Evolutionary conservation across 2,329 filamentous ascomycete species (phyloP), one percentile per base, ranked within the genome.

Genomic region (Apiospora hydei): DNA sequence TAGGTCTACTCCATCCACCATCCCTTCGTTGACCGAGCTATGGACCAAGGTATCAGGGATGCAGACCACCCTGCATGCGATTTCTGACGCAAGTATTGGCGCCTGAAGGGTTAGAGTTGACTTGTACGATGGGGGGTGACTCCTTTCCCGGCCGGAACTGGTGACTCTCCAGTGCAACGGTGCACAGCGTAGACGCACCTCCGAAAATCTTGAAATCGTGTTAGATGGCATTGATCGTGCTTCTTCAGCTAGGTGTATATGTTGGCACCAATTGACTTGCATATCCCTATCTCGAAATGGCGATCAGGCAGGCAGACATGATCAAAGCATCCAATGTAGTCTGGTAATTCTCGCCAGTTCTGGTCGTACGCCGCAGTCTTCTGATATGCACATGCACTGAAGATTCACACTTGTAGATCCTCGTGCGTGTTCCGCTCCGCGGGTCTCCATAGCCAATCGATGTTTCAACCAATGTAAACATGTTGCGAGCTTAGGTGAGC

Each of bases 91-190:
- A 34, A 30, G 53, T 34, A 61, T 61, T 61, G 26, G 16, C 26
- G 26, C 53, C 53, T 34, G 53, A 61, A 61, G 34, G 34, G 18
- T n/a, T 41, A 49, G n/a, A n/a, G n/a, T 51, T 51, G 49, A 18
- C 34, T 24, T 64, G 34, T 41, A 14, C 34, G 34, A 64, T 41
- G 57, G 34, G 57, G 57, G 53, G 30, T 61, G 53, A 61, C 53
- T 38, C 14, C 10, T 26, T 53, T 53, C 24, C 53, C 26, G 26
- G 53, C 53, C 53, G 53, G 26, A 34, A 61, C 53, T 61, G 53
- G 34, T 64, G 57, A 64, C 57, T 64, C 18, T 41, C 57, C 57
- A 41, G 57, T 64, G 57, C 30, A 24, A 64, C 57, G 57, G 57
- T 18, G 7, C 57, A 64, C 57, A 64, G 10, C 34, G n/a, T 64